These are phyloP conservation scores for Cantharellus anzutake DNA, from an alignment of 768 basidiomycete species.

Conservation along the genomic window DNA sequence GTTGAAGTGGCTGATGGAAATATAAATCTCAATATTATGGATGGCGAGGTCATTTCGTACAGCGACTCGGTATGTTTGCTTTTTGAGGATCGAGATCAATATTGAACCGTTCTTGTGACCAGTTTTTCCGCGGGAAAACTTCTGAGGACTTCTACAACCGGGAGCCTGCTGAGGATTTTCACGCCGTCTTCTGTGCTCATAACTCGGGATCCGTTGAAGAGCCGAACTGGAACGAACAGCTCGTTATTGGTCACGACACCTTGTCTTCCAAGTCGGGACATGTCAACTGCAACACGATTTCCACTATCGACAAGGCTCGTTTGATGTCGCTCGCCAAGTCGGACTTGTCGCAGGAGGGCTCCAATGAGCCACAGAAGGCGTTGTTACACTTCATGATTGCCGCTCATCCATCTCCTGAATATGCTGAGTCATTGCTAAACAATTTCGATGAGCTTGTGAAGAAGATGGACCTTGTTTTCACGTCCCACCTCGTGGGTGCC, in stretches of 20 bases:
- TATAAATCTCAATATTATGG: conserved; percentile 82
- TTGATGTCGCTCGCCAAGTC: conserved; percentile 1
- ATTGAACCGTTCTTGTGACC: background rate
- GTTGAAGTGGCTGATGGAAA: conserved; percentile 81
- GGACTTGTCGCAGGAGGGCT: background rate
- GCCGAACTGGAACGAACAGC: background rate
- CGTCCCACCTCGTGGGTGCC: conserved; percentile 27
- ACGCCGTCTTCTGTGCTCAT: conserved; percentile 2
- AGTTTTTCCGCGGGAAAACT: conserved; percentile 60
- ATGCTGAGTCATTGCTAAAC: conserved; percentile 29
- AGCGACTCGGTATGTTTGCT: conserved; percentile 56
- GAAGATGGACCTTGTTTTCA: conserved; percentile 27
- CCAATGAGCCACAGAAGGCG: conserved; percentile 27
- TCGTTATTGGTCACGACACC: background rate
- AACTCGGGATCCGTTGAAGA: background rate
- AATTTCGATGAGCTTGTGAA: conserved; percentile 32
- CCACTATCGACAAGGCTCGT: background rate
- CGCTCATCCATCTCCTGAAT: conserved; percentile 35
- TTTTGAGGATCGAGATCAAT: background rate
- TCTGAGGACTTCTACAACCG: conserved; percentile 18
- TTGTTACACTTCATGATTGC: conserved; percentile 65
- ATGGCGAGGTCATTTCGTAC: conserved; percentile 66
- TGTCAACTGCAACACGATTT: conserved; percentile 8
- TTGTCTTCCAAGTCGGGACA: conserved; percentile 2
- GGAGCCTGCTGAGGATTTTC: background rate